A percentile compares a stretch with the other conserved stretches of the same genome.
phyloP scores from a whole-genome alignment of 140 eudicot species.

The Flaveria floridana region DNA sequence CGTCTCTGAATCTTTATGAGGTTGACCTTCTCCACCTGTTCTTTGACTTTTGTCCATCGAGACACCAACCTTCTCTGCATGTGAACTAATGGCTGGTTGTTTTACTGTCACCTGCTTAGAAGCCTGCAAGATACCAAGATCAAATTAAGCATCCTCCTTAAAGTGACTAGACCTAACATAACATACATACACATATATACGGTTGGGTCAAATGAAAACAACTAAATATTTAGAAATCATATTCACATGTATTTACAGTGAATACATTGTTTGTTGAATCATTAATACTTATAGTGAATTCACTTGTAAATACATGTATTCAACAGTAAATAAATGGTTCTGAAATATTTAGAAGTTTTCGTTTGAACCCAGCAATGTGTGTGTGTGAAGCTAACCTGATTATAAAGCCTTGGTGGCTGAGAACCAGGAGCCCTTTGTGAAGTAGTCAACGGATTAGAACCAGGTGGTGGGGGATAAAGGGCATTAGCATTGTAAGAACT shows the following conservation, averaged over 20 bases:
- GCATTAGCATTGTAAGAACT: constrained; percentile 40
- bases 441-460: constrained; percentile 32
- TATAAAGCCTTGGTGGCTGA: constrained; percentile 52
- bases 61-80: constrained; percentile 25
- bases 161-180: background rate
- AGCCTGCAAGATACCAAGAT: constrained; percentile 20
- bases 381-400: constrained; percentile 37
- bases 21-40: constrained; percentile 36
- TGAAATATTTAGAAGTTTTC: background rate
- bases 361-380: background rate
- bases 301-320: background rate
- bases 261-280: background rate
- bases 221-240: background rate
- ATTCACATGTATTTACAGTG: background rate
- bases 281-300: background rate
- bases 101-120: constrained; percentile 55
- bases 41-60: constrained; percentile 18
- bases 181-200: too few relatives aligned
- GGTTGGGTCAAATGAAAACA: too few relatives aligned
- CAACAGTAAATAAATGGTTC: background rate
- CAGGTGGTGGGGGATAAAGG: constrained; percentile 34
- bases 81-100: constrained; percentile 41
- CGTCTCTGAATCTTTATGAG: constrained; percentile 34
- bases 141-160: constrained; percentile 26
- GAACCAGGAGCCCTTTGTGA: constrained; percentile 23